Base-by-base conservation (phyloP, 257 asterid species). In the Solanum sparsipilum region DNA sequence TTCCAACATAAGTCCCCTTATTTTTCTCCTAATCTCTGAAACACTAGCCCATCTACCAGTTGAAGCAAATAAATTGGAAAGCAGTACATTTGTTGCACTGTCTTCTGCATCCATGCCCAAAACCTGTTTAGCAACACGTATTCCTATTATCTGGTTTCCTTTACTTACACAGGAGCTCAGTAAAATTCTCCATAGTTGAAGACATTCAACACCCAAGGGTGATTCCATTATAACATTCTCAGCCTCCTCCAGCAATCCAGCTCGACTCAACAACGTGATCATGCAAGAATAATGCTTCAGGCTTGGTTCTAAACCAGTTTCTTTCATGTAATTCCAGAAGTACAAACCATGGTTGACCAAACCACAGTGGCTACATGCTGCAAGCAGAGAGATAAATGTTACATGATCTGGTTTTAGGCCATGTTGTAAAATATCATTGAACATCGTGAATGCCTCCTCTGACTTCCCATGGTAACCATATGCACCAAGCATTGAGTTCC, bases 351-450 rank as follows among this genome's bases (percentile, higher is more conserved):
- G 68, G 5, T 90, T 86, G 73, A 94, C 95, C 91, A 94, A 86
- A 41, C 98, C 98, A 89, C 98, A 90, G 39, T 94, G 98, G 93
- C 96, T 94, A 89, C 98, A 96, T 13, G 96, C 95, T 25, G 98
- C 88, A 31, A 96, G 91, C 78, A 95, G 90, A 76, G 98, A 95
- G 7, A 96, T 76, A 83, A 93, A 94, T 5, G 98, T 96, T 27
- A 95, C 95, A 7, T 87, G 90, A 88, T 96, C 98, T 13, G 98
- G 98, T 39, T 58, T 87, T 16, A 94, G 87, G 10, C 95, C 96
- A 8, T 87, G 89, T 74, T 88, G 93, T 67, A 93, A 84, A 91
- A 96, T 92, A 88, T 87, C 81, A 39, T 91, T 90, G 84, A 93
- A 94, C 4, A 91, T 84, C 86, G 35, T 87, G 74, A 96, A 93